Evolutionary conservation across 2,329 filamentous ascomycete species (phyloP).

Genomic region (Monilinia polystroma): DNA sequence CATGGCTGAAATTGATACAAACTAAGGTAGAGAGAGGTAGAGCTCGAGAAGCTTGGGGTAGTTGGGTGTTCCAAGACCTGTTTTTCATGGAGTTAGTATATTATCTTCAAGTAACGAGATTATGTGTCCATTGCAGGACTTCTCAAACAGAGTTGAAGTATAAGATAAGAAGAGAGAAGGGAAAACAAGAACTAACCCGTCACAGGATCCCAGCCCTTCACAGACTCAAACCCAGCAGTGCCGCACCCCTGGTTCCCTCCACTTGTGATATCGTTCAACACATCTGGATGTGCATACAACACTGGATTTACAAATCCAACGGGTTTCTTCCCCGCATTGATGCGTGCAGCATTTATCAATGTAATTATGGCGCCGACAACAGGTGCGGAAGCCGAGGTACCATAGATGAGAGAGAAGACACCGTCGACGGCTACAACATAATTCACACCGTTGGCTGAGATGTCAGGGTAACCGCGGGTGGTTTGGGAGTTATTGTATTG

Average conservation of each 20-base stretch:
- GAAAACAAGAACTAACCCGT: conserved; percentile 33
- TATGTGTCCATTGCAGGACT: not conserved
- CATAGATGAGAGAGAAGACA: conserved; percentile 46
- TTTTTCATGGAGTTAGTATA: not conserved
- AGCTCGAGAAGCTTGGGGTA: conserved; percentile 14
- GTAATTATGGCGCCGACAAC: conserved; percentile 50
- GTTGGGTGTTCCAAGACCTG: conserved; percentile 23
- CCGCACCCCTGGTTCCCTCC: conserved; percentile 45
- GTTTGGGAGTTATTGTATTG: conserved; percentile 49
- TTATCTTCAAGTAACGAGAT: not conserved
- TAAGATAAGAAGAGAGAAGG: not conserved
- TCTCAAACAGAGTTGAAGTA: not conserved
- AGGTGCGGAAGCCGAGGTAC: conserved; percentile 49
- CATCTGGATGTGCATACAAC: conserved; percentile 40
- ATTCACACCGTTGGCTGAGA: conserved; percentile 46
- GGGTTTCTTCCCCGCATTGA: conserved; percentile 48
- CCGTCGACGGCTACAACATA: conserved; percentile 47
- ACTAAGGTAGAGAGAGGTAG: conserved; percentile 18
- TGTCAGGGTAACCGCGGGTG: conserved; percentile 49
- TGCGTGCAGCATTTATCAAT: conserved; percentile 60
- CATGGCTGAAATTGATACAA: not conserved
- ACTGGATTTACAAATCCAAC: conserved; percentile 47
- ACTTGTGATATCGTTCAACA: conserved; percentile 40
- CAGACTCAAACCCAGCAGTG: conserved; percentile 36
- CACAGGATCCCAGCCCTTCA: conserved; percentile 43